Conservation (phyloP, 805 yeast species). For the Candida sithepensis region DNA sequence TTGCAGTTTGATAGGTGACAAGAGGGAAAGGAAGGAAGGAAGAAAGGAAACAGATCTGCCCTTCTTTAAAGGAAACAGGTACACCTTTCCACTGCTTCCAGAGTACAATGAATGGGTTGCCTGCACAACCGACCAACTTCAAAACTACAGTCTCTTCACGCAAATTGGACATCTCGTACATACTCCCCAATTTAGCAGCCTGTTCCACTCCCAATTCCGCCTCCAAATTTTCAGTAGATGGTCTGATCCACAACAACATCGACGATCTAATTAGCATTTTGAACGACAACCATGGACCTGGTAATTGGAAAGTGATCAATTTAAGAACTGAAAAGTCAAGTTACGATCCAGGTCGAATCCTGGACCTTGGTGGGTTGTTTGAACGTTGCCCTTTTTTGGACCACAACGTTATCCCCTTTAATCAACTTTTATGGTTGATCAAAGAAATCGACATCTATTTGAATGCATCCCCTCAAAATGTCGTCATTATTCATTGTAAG, state of each 20-base stretch:
- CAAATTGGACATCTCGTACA: slow-evolving; percentile 61
- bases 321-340: slow-evolving; percentile 56
- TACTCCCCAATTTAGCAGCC: slow-evolving; percentile 63
- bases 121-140: background rate
- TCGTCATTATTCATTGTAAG: slow-evolving; percentile 77
- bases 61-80: too few relatives aligned
- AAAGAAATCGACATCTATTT: slow-evolving; percentile 45
- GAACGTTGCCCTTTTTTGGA: slow-evolving; percentile 62
- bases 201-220: slow-evolving; percentile 67
- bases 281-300: slow-evolving; percentile 39
- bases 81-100: too few relatives aligned
- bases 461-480: slow-evolving; percentile 27
- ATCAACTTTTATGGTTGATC: slow-evolving; percentile 41
- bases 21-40: background rate
- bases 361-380: slow-evolving; percentile 37
- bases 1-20: background rate
- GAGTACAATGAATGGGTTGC: background rate
- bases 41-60: too few relatives aligned
- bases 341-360: slow-evolving; percentile 27
- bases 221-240: slow-evolving; percentile 29
- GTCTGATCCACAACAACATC: slow-evolving; percentile 50
- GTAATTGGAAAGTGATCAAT: slow-evolving; percentile 72
- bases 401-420: slow-evolving; percentile 71
- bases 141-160: background rate
- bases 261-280: slow-evolving; percentile 48